Base-by-base conservation (phyloP, 1,284 basidiomycete species). In the Cryptococcus neoformans region DNA sequence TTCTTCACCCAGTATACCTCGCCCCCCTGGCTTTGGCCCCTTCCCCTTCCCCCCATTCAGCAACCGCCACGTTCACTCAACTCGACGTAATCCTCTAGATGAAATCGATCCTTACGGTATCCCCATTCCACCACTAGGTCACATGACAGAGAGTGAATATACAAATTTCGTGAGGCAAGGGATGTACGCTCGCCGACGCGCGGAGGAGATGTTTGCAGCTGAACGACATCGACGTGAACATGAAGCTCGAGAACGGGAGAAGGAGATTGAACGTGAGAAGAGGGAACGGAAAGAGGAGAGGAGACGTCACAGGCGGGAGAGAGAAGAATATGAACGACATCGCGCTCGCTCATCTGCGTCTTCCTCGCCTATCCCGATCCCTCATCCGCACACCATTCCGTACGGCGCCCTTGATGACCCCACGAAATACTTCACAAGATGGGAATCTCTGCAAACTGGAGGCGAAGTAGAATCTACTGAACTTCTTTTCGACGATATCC, bases 401-500 rank as follows among this genome's bases (percentile, higher is more conserved):
- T n/a, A 39, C 39, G 63, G 16, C 14, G 34, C 9, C 1, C 28
- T 28, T 28, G 34, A 48, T 14, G 46, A 48, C 46, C 46, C 46
- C 3, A 28, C 46, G 53, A 55, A 57, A 50, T 60, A 41, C 57
- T 63, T 14, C 34, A 66, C 35, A 44, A 54, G 42, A 6, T 61
- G 59, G 59, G 52, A 52, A 45, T 10, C 8, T 9, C 45, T 60
- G 14, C 52, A 54, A 9, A 49, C 51, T n/a, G 57, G 49, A 16
- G 49, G 55, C n/a, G 51, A 51, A 5, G 44, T 55, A n/a, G 49
- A 57, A 48, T 37, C 42, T 36, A 50, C 53, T 16, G 42, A 64
- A 28, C 68, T 85, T 34, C 56, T 64, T 2, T 89, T 89, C 65
- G 67, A 67, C 10, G 87, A 90, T 68, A 83, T 92, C 8, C 90